These are phyloP conservation scores for Gamarada debralockiae DNA, from an alignment of 495 filamentous ascomycete species.

Conservation along the genomic window DNA sequence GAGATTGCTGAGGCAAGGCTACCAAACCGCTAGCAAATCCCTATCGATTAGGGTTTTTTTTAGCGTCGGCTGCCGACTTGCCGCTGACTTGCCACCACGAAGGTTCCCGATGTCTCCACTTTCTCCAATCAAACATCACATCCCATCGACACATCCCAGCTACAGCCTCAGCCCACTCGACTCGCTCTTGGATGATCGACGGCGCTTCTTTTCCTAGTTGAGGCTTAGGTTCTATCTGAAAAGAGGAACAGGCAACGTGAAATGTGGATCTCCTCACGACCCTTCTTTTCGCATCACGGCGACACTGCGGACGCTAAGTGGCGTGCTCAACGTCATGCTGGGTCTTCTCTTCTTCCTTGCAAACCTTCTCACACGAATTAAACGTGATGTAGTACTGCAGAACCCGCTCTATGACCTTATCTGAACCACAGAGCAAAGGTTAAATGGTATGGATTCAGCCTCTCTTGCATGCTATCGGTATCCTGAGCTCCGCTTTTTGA, in stretches of 20 bases:
- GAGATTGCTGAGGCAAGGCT: too few relatives aligned
- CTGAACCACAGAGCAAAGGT: neutral
- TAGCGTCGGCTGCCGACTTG: neutral
- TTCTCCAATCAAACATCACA: neutral
- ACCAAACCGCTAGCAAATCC: neutral
- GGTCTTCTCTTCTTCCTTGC: neutral
- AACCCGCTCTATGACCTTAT: constrained; percentile 14
- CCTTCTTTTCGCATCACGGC: constrained; percentile 1
- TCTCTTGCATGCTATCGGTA: neutral
- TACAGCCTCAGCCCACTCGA: neutral
- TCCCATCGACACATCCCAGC: neutral
- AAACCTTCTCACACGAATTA: constrained; percentile 6
- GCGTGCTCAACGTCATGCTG: constrained; percentile 10
- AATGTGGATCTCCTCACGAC: constrained; percentile 3
- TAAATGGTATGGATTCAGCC: constrained; percentile 4
- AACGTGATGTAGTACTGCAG: neutral
- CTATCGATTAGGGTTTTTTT: neutral
- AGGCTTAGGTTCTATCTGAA: neutral
- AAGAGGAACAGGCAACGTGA: constrained; percentile 13
- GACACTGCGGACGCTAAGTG: constrained; percentile 6
- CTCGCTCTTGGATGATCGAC: constrained; percentile 1
- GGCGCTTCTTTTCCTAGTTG: neutral
- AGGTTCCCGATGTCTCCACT: too few relatives aligned
- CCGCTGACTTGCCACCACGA: too few relatives aligned
- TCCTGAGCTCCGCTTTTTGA: constrained; percentile 20